Evolutionary conservation across 768 basidiomycete species (phyloP), one percentile per base, ranked within the genome.

Genomic region (Boletus patriciae): DNA sequence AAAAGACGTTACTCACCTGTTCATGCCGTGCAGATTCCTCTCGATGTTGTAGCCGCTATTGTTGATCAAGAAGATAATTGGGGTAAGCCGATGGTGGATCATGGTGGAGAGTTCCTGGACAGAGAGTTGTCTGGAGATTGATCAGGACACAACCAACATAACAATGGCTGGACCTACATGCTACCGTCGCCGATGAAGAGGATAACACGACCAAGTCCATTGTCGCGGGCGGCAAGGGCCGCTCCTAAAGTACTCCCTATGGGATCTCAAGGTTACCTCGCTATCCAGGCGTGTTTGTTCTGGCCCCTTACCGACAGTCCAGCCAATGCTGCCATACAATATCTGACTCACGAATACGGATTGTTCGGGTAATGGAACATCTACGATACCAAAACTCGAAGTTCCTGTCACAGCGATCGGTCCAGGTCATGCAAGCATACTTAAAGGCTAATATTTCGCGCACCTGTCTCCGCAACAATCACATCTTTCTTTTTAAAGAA

Each of bases 301-400:
- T 1, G 7, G 3, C 0, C 11, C 62, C 77, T 74, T 70, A 76
- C 92, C 91, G 40, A 89, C 84, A 18, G 88, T 84, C 87, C 88
- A 97, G 0, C 95, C 95, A 62, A 98, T 97, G 56, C 87, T 88
- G 48, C 95, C 94, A 87, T 90, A 97, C 6, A 97, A 74, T 49
- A 96, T 84, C 72, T 94, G 92, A 58, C 80, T 83, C 38, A 92
- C 58, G 55, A 87, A 83, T 6, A 84, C 70, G 1, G 85, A 75
- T 44, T 83, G 78, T n/a, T 83, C 77, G 0, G 95, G 95, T 12
- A 96, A 73, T 2, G 86, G 84, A 31, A 92, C 80, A 58, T 92
- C 91, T 40, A 94, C 69, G 46, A 96, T 82, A 44, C 94, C 95
- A 68, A 96, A 97, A 58, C 78, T 87, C 13, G 90, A 84, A 0